These are phyloP conservation scores for Zymoseptoria crescenta DNA, from an alignment of 2,329 filamentous ascomycete genomes.

Conservation along the genomic window DNA sequence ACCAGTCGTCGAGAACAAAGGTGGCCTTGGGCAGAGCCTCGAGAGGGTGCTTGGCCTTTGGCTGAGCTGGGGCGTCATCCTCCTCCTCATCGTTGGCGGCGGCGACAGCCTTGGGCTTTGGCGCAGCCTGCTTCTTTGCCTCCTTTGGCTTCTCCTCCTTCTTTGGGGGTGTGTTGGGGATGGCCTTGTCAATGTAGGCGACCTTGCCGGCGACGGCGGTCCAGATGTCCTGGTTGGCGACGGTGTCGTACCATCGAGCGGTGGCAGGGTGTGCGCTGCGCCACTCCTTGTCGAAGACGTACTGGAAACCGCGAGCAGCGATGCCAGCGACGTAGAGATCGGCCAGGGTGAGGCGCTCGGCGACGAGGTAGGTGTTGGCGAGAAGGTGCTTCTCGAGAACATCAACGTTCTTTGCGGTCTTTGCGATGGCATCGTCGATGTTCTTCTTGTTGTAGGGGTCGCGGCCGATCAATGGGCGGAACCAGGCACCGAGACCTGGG, in stretches of 20 bases:
- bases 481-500: constrained; percentile 66
- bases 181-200: constrained; percentile 71
- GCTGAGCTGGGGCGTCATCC: constrained; percentile 53
- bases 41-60: constrained; percentile 95
- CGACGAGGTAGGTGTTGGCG: constrained; percentile 92
- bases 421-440: constrained; percentile 72
- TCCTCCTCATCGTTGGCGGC: constrained; percentile 53
- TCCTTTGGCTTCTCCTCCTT: constrained; percentile 50
- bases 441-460: constrained; percentile 96
- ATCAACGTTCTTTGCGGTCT: constrained; percentile 57
- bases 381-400: constrained; percentile 81
- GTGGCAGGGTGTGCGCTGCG: constrained; percentile 74
- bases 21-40: constrained; percentile 73
- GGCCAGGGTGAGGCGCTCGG: constrained; percentile 94
- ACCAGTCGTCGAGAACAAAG: constrained; percentile 84
- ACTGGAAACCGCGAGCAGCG: constrained; percentile 81
- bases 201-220: constrained; percentile 68
- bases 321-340: constrained; percentile 79
- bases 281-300: constrained; percentile 88
- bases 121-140: constrained; percentile 47
- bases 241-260: constrained; percentile 89
- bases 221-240: constrained; percentile 89
- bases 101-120: constrained; percentile 47
- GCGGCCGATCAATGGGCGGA: constrained; percentile 73
- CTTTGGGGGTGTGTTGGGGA: constrained; percentile 68